Conservation (phyloP, 768 basidiomycete species). For the Suillus decipiens region DNA sequence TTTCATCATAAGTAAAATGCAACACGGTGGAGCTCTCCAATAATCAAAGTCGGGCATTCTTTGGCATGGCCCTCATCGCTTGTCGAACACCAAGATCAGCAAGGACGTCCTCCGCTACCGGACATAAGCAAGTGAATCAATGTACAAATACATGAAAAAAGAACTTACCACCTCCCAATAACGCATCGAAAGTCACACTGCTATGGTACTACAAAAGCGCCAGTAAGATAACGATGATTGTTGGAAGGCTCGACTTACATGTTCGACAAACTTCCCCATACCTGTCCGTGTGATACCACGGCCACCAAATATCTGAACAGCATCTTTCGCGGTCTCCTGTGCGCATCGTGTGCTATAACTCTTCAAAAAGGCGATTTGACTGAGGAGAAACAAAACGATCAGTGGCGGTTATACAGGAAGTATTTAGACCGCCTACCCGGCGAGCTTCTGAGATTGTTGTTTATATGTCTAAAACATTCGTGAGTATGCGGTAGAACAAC, state of each 20-base stretch:
- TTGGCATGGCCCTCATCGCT: constrained; percentile 75
- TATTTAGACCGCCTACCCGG: constrained; percentile 50
- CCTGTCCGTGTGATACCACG: constrained; percentile 81
- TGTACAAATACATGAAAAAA: not conserved
- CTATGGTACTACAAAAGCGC: constrained; percentile 29
- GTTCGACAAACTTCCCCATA: constrained; percentile 62
- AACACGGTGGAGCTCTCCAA: not conserved
- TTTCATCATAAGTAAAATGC: not conserved
- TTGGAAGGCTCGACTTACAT: constrained; percentile 36
- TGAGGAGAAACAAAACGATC: constrained; percentile 22
- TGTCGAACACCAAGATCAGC: constrained; percentile 82
- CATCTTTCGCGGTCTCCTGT: constrained; percentile 80
- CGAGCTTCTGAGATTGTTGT: constrained; percentile 70
- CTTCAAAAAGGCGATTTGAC: constrained; percentile 81
- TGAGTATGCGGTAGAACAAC: constrained; percentile 7
- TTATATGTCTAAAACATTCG: constrained; percentile 52
- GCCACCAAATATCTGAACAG: constrained; percentile 80
- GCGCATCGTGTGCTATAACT: constrained; percentile 74
- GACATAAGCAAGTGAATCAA: constrained; percentile 9
- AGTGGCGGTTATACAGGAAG: not conserved
- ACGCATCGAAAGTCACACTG: constrained; percentile 38
- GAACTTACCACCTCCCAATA: constrained; percentile 65
- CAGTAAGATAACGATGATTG: constrained; percentile 16
- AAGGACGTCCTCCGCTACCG: constrained; percentile 69
- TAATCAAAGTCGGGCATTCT: constrained; percentile 57